A percentile compares a stretch with the other conserved stretches of the same genome.
These are phyloP conservation scores for Trametes maxima DNA, from an alignment of 768 basidiomycete species.

Conservation along the genomic window DNA sequence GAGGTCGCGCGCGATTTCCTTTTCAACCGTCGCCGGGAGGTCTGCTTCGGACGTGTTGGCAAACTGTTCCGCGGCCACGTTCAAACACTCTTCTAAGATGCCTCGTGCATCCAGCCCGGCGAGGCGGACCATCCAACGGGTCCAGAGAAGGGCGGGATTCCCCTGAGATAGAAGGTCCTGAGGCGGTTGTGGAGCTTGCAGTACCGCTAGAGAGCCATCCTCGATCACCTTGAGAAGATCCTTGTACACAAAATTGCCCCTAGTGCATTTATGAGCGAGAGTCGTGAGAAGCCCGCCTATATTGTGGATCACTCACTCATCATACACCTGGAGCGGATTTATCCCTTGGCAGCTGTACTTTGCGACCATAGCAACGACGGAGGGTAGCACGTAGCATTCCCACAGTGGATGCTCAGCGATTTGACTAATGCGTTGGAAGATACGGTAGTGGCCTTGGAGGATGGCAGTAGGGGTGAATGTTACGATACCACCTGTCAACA, in stretches of 20 bases:
- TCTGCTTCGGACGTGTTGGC: slow-evolving; percentile 38
- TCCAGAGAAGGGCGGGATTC: slow-evolving; percentile 39
- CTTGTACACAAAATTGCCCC: slow-evolving; percentile 43
- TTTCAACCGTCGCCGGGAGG: slow-evolving; percentile 43
- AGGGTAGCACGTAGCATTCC: slow-evolving; percentile 67
- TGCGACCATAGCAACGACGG: slow-evolving; percentile 59
- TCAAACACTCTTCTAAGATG: slow-evolving; percentile 48
- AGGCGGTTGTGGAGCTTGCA: slow-evolving; percentile 49
- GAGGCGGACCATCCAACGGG: slow-evolving; percentile 37
- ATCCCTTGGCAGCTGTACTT: slow-evolving; percentile 39
- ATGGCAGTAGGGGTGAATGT: slow-evolving; percentile 71
- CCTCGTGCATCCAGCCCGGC: slow-evolving; percentile 37
- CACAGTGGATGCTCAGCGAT: slow-evolving; percentile 66
- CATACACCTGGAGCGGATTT: slow-evolving; percentile 45
- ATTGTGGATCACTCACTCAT: slow-evolving; percentile 37
- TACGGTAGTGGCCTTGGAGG: slow-evolving; percentile 50
- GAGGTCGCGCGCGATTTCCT: slow-evolving; percentile 53
- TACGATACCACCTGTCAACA: slow-evolving; percentile 62
- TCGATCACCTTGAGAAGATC: slow-evolving; percentile 52
- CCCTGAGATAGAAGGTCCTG: slow-evolving; percentile 17
- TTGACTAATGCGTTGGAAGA: slow-evolving; percentile 50
- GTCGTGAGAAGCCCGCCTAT: not conserved
- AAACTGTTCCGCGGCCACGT: slow-evolving; percentile 42
- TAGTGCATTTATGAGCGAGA: slow-evolving; percentile 21
- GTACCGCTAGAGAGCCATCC: slow-evolving; percentile 56